Percentiles rank a stretch among this genome's conserved stretches.
Evolutionary conservation across 768 basidiomycete species (phyloP).

Genomic region (Mycena amicta): DNA sequence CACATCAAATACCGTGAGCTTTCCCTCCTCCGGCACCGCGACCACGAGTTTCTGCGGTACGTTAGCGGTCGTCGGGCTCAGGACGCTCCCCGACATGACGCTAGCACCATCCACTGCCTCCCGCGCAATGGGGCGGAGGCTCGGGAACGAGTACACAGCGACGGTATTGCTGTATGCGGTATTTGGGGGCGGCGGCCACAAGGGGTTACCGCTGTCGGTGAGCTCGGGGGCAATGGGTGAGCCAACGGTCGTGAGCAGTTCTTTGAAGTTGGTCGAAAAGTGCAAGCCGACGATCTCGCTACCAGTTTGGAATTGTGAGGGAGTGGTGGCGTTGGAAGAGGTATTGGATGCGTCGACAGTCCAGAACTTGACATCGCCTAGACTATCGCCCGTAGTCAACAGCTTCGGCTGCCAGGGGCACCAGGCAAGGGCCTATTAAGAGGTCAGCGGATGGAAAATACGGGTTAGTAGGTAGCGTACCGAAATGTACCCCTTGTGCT

Average conservation of each 20-base stretch:
- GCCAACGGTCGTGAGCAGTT: slow-evolving; percentile 82
- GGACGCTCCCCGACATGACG: slow-evolving; percentile 54
- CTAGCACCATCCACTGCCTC: slow-evolving; percentile 39
- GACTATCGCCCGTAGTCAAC: slow-evolving; percentile 72
- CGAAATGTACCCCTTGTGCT: slow-evolving; percentile 63
- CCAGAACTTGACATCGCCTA: slow-evolving; percentile 59
- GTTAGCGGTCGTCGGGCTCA: slow-evolving; percentile 51
- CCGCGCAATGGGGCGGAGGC: slow-evolving; percentile 56
- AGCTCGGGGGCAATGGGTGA: slow-evolving; percentile 22
- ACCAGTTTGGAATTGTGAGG: slow-evolving; percentile 48
- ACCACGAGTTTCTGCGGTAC: slow-evolving; percentile 45
- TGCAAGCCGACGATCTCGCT: slow-evolving; percentile 71
- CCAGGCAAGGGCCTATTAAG: slow-evolving; percentile 75
- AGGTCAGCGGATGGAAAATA: background rate
- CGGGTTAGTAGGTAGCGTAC: slow-evolving; percentile 34
- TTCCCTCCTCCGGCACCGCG: slow-evolving; percentile 64
- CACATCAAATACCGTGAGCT: slow-evolving; percentile 65
- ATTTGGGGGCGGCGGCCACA: slow-evolving; percentile 14
- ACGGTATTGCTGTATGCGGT: slow-evolving; percentile 38
- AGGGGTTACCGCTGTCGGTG: background rate
- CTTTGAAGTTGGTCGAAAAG: slow-evolving; percentile 81
- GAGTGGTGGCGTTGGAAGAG: slow-evolving; percentile 45
- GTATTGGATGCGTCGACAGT: slow-evolving; percentile 47
- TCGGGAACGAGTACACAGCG: slow-evolving; percentile 61
- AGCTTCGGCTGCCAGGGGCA: slow-evolving; percentile 83